Conservation (phyloP, 768 basidiomycete species). For the Flagelloscypha sp. region DNA sequence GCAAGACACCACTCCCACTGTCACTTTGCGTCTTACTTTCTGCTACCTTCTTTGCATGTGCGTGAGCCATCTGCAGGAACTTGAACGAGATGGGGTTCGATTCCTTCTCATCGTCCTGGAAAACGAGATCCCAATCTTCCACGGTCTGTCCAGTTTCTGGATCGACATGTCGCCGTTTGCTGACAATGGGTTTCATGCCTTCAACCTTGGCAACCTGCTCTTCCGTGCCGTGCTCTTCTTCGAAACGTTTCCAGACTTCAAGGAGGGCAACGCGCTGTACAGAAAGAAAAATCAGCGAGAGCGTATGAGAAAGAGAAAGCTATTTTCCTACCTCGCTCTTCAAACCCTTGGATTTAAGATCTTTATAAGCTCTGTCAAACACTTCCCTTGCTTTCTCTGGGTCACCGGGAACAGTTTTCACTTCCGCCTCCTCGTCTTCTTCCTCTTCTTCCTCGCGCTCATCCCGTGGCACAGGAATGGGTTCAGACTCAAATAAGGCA, state of each 20-base stretch:
- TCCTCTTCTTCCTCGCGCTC: constrained; percentile 69
- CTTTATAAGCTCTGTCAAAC: constrained; percentile 83
- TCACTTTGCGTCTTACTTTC: constrained; percentile 25
- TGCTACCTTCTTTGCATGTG: constrained; percentile 63
- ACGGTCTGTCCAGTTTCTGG: constrained; percentile 78
- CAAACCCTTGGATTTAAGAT: constrained; percentile 69
- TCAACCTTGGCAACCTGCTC: constrained; percentile 78
- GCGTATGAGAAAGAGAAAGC: neutral
- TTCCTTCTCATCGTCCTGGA: constrained; percentile 93
- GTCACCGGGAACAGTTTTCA: constrained; percentile 66
- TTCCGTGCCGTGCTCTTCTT: constrained; percentile 67
- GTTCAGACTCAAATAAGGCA: constrained; percentile 83
- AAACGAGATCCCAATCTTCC: constrained; percentile 94
- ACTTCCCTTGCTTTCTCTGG: constrained; percentile 60
- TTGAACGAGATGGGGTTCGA: constrained; percentile 91
- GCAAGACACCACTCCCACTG: constrained; percentile 26
- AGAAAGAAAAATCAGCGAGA: constrained; percentile 5
- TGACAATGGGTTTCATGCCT: constrained; percentile 88
- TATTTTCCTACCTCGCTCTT: constrained; percentile 72
- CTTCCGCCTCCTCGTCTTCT: constrained; percentile 40
- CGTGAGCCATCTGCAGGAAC: constrained; percentile 91
- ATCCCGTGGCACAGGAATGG: constrained; percentile 56
- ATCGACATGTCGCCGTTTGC: constrained; percentile 77
- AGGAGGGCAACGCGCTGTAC: constrained; percentile 80
- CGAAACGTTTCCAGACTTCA: constrained; percentile 93